Evolutionary conservation across 345 rosid genomes (phyloP), one percentile per base, ranked within the genome.

Genomic region (Isatis tinctoria): DNA sequence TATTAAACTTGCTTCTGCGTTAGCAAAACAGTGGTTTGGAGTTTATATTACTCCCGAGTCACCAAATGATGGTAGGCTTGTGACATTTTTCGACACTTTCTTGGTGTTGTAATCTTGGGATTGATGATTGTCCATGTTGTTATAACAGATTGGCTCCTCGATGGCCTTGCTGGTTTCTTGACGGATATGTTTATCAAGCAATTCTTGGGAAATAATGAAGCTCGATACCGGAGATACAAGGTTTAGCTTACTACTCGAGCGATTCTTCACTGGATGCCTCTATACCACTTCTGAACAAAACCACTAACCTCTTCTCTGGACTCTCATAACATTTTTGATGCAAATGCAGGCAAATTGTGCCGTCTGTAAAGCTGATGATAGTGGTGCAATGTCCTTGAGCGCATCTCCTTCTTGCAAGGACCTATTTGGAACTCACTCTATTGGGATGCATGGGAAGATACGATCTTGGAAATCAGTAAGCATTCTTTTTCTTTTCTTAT

Each of bases 11-110:
- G 95, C 97, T 66, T 87, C 79, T 79, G 90, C 92, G 54, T 92
- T 95, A 67, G 97, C 99, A 57, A 92, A 87, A 67, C 99, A 95
- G 84, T 95, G 99, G 99, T 95, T 95, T 86, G 99, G 99, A 47
- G 85, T 86, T 49, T 95, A 84, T 79, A 81, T 95, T 47, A 82
- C 90, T 56, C 86, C 97, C 2, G 93, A 91, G 68, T 84, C 89
- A 75, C 87, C 92, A 65, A 85, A 83, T 80, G 99, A 95, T 82
- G 99, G 99, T 90, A 82, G 80, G 88, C 70, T 71, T 57, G 64
- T 71, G 67, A 63, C 35, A 65, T 41, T 60, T 75, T 67, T 24
- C 17, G 41, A 47, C 70, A 74, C 48, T 70, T 72, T 7, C 68
- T 13, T 18, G 74, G 53, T 39, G 1, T 70, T 65, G 44, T 26